Evolutionary conservation across 352 stramenopile genomes (phyloP), one percentile per base, ranked within the genome.

Genomic region (Salisapilia sapeloensis): DNA sequence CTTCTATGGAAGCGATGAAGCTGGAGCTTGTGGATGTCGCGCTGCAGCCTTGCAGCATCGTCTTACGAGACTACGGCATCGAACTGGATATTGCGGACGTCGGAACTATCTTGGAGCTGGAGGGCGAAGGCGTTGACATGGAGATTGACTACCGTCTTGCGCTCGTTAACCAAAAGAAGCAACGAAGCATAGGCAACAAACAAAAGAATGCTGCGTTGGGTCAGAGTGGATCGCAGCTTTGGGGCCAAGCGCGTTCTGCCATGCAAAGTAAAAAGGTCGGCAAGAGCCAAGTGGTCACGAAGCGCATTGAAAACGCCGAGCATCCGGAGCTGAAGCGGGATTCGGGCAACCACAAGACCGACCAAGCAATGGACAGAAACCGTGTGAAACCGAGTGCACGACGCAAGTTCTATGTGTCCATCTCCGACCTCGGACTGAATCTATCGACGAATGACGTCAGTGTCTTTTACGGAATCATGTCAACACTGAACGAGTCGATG

Each of bases 401-500:
- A 24, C 54, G 76, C 18, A 74, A 76, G 35, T 18, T 92, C 19
- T 60, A 60, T 7, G 60, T 92, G 44, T 57, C 65, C 30, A 81
- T 92, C 63, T 87, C 72, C 10, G 72, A 89, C 24, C 89, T 89
- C 42, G 76, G 57, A 2, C 44, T 92, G 39, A 92, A 92, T 39
- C 40, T 92, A 8, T 83, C 67, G 0, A 46, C 70, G 14, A 74
- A 77, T 23, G 74, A 92, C 40, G 39, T 92, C 22, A 63, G 72
- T 16, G 56, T 92, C 1, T 57, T 92, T n/a, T 46, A 80, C 18
- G 81, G 67, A 33, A 87, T 92, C 46, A 29, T 72, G 29, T 37
- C 37, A 2, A 56, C 67, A 9, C 46, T 92, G 10, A 72, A 56
- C 24, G 74, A 77, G 25, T 62, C 72, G 1, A 65, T 83, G 61